Evolutionary conservation across 176 grass and related monocot genomes (phyloP).

Genomic region (Oryza officinalis): DNA sequence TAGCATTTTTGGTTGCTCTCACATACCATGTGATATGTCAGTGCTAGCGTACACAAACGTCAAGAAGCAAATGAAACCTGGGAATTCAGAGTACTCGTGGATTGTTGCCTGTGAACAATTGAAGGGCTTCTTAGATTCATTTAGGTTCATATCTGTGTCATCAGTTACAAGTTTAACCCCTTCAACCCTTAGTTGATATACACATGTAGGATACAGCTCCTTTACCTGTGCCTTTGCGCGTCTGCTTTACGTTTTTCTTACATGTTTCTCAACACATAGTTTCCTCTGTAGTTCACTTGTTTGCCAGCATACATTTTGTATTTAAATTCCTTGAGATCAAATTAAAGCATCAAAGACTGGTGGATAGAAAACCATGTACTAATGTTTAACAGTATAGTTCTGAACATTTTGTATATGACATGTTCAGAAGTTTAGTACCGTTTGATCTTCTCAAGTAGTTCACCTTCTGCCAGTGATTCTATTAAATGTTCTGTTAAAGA

Average conservation of each 20-base stretch:
- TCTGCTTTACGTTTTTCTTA: neutral
- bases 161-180: neutral
- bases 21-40: neutral
- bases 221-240: neutral
- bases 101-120: neutral
- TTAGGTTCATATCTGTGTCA: neutral
- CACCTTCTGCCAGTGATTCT: neutral
- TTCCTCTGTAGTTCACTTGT: neutral
- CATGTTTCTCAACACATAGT: neutral
- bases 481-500: neutral
- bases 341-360: neutral
- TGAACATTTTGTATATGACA: neutral
- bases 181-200: neutral
- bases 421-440: neutral
- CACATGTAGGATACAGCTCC: neutral
- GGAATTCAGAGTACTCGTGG: neutral
- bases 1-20: neutral
- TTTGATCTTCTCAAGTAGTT: neutral
- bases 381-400: too few species aligned
- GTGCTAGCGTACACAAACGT: neutral
- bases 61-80: neutral
- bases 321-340: constrained; percentile 3
- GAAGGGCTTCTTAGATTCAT: neutral
- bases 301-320: neutral
- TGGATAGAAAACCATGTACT: neutral